Evolutionary conservation across 345 rosid genomes (phyloP).

Genomic region (Pistacia integerrima): DNA sequence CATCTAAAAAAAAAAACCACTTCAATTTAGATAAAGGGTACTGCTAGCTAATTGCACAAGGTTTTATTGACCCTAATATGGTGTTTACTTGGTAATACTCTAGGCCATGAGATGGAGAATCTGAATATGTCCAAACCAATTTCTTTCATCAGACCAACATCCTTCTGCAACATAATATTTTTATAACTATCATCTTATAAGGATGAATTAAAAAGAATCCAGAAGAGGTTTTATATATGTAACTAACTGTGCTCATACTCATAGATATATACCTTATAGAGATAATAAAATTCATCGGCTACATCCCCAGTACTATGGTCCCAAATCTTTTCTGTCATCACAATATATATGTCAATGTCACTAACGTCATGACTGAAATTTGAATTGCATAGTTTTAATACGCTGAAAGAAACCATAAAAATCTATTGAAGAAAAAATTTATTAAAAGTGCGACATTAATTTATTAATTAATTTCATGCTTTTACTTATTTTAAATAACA

Average conservation of each 20-base stretch:
- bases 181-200: too few relatives aligned
- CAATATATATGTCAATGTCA: neutral
- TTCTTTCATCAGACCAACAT: slow-evolving; percentile 34
- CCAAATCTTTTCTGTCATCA: slow-evolving; percentile 29
- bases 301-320: slow-evolving; percentile 42
- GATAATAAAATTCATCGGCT: slow-evolving; percentile 46
- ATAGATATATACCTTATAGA: slow-evolving; percentile 32
- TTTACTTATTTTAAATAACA: too few relatives aligned
- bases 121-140: slow-evolving; percentile 42
- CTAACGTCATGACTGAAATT: too few relatives aligned
- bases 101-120: slow-evolving; percentile 54
- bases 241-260: too few relatives aligned
- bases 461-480: too few relatives aligned
- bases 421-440: too few relatives aligned
- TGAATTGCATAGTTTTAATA: too few relatives aligned
- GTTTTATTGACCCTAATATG: neutral
- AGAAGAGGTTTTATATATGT: neutral
- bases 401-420: too few relatives aligned
- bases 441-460: too few relatives aligned
- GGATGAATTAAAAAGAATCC: too few relatives aligned
- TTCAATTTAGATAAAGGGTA: too few relatives aligned
- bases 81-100: slow-evolving; percentile 42
- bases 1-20: slow-evolving; percentile 18
- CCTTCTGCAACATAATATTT: slow-evolving; percentile 30
- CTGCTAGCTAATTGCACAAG: neutral